These are phyloP conservation scores for Aureobasidium sp. DNA, from an alignment of 2,329 filamentous ascomycete species.

Conservation along the genomic window DNA sequence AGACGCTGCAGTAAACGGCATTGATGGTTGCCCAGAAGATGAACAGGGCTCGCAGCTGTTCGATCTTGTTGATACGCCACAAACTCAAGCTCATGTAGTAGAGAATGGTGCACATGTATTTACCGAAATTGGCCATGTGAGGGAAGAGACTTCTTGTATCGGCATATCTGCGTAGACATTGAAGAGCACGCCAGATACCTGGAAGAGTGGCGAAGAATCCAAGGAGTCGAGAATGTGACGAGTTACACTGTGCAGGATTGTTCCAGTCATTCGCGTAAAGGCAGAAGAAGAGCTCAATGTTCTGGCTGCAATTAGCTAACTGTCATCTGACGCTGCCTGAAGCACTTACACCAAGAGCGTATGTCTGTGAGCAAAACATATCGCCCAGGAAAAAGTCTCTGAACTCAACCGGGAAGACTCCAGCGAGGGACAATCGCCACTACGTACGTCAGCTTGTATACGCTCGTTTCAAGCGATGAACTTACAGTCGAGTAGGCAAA, in stretches of 20 bases:
- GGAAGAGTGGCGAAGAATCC: conserved; percentile 82
- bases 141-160: conserved; percentile 86
- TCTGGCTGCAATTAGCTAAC: conserved; percentile 42
- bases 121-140: conserved; percentile 85
- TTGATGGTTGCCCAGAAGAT: conserved; percentile 77
- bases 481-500: conserved; percentile 71
- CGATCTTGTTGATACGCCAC: conserved; percentile 63
- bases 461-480: conserved; percentile 39
- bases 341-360: conserved; percentile 56
- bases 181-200: conserved; percentile 81
- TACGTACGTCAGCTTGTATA: conserved; percentile 24
- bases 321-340: background rate
- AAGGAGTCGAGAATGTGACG: conserved; percentile 69
- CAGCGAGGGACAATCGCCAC: conserved; percentile 77
- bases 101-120: conserved; percentile 79
- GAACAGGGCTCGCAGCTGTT: conserved; percentile 60
- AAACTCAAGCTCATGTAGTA: conserved; percentile 72
- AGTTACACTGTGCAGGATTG: conserved; percentile 72
- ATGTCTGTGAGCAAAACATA: conserved; percentile 94
- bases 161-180: conserved; percentile 82
- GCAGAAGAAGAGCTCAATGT: conserved; percentile 90
- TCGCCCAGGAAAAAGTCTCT: conserved; percentile 96
- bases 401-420: conserved; percentile 89
- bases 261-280: conserved; percentile 76
- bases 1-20: conserved; percentile 73